Evolutionary conservation across 2,329 filamentous ascomycete species (phyloP), one percentile per base, ranked within the genome.

Genomic region (Volutella citrinella): DNA sequence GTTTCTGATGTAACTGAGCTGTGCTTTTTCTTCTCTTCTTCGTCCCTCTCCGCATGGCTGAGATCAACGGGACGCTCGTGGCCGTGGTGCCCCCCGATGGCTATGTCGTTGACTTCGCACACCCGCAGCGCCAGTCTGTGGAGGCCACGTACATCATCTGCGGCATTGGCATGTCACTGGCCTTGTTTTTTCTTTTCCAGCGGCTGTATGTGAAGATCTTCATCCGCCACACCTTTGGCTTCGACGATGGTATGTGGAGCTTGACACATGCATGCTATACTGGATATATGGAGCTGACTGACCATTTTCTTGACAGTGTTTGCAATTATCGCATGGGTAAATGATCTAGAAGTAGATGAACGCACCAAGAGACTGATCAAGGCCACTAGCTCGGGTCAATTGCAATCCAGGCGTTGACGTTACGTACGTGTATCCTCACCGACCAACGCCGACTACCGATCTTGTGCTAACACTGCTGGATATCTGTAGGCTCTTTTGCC

Each of bases 141-240:
- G 7, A 17, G 5, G 27, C 32, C 11, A 19, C 20, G 10, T 27
- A 23, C 7, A 18, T 19, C 4, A 21, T 56, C 6, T 54, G 52
- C 31, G 51, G 40, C 5, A 36, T 56, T 10, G 36, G 46, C 10
- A 48, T 36, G 5, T 28, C 40, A 3, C 27, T 57, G 13, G 53
- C 55, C 11, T 24, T 51, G 6, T n/a, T 56, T 3, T 42, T 46
- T 6, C 29, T 59, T 8, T 20, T 33, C 4, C 55, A 60, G 28
- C 38, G 56, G 13, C 38, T 50, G 14, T 60, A 59, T 36, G 56
- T 53, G 4, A 59, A 57, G 27, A 30, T 53, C 0, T 52, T 45
- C 22, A 34, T 52, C 3, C 45, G 41, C 5, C 41, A 45, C 14
- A 47, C 46, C 5, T 29, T 52, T 8, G 26, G 38, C 6, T 31